phyloP scores from a whole-genome alignment of 345 rosid species.

The Passiflora organensis region DNA sequence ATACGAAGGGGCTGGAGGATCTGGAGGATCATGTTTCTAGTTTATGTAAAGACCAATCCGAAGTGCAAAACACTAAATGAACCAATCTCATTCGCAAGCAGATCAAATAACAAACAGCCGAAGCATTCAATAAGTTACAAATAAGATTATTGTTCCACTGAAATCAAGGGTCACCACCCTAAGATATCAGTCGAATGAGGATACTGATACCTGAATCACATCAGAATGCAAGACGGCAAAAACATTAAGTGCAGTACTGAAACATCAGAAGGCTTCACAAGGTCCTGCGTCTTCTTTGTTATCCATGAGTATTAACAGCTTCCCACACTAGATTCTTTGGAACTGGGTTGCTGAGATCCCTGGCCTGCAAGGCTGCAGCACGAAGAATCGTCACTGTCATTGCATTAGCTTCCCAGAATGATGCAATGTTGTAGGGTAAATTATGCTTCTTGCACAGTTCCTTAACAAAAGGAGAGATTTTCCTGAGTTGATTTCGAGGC shows the following conservation, averaged over 20 bases:
- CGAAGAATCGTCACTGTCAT: slow-evolving; percentile 34
- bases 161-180: slow-evolving; percentile 8
- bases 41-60: no score
- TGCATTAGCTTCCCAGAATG: slow-evolving; percentile 47
- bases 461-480: slow-evolving; percentile 38
- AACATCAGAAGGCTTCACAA: slow-evolving; percentile 10
- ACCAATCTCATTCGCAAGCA: no score
- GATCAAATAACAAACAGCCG: slow-evolving; percentile 1
- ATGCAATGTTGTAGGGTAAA: slow-evolving; percentile 35
- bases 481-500: slow-evolving; percentile 46
- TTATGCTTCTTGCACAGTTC: slow-evolving; percentile 59
- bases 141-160: slow-evolving; percentile 18
- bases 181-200: slow-evolving; percentile 13
- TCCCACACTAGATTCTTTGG: slow-evolving; percentile 60
- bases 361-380: slow-evolving; percentile 54
- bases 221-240: slow-evolving; percentile 5
- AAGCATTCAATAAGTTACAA: slow-evolving; percentile 24
- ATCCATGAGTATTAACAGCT: slow-evolving; percentile 52
- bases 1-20: no score
- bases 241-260: slow-evolving; percentile 14
- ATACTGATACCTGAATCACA: slow-evolving; percentile 8
- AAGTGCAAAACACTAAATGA: no score
- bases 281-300: slow-evolving; percentile 12
- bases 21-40: no score
- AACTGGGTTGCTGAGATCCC: slow-evolving; percentile 30